Base-by-base conservation (phyloP, 768 basidiomycete species). In the Dioszegia crocea region DNA sequence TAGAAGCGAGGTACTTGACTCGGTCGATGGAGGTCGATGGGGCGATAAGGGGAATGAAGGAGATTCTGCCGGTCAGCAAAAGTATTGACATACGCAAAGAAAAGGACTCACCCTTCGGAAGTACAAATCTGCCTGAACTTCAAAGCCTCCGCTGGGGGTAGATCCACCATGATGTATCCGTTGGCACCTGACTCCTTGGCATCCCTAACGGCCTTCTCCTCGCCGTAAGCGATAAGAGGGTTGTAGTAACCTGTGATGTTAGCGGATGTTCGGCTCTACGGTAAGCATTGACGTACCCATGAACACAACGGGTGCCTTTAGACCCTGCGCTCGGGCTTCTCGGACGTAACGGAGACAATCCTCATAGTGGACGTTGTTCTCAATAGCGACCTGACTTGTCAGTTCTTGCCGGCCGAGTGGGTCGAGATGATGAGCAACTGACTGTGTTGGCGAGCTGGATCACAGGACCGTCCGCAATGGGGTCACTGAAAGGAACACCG, bases 371-470 rank as follows among this genome's bases (percentile, higher is more conserved):
- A 91, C 83, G 53, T 84, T 81, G 64, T 93, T 86, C 76, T 86
- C 80, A 36, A 99, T 79, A 12, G 94, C 93, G 52, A 91, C 81
- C 94, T 98, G 26, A 19, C 10, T 19, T 3, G 14, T 38, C 30
- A 62, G 46, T 26, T 24, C 14, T 17, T n/a, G 2, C 23, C 12
- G 30, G n/a, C n/a, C n/a, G n/a, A n/a, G n/a, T n/a, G 47, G 30
- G 29, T n/a, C n/a, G 14, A 11, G 43, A 19, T 44, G 49, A 33
- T 6, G 14, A 33, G 14, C 33, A 33, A 80, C 85, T 63, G 60
- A 91, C 94, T n/a, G 88, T 89, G 76, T 97, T 98, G 12, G 89
- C 83, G 61, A 87, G 87, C 73, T 99, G 94, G 61, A 99, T 96
- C 2, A 85, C 86, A 24, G 89, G 89, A 0, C 94, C 94, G 78